Percentiles rank a stretch among this genome's conserved stretches.
Conservation (phyloP, 2,329 filamentous ascomycete genomes). For the Fusarium coicis region DNA sequence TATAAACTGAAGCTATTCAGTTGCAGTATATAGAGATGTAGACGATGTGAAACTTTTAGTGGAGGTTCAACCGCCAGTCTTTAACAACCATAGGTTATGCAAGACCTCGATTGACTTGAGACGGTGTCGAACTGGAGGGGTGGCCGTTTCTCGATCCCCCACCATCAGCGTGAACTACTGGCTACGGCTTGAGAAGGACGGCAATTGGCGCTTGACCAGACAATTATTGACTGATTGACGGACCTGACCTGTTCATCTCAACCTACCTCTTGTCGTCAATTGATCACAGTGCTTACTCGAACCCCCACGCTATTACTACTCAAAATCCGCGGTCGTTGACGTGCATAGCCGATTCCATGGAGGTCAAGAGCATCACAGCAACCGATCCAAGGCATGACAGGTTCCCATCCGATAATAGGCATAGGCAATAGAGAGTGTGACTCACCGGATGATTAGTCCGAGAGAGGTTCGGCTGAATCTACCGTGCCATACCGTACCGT, state of each 20-base stretch:
- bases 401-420: slow-evolving; percentile 15
- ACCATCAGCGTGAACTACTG: neutral
- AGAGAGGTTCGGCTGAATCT: slow-evolving; percentile 4
- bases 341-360: neutral
- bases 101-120: slow-evolving; percentile 8
- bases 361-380: neutral
- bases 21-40: neutral
- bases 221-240: neutral
- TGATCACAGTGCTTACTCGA: neutral
- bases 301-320: slow-evolving; percentile 32
- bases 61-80: neutral
- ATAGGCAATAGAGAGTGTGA: slow-evolving; percentile 16
- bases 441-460: slow-evolving; percentile 25
- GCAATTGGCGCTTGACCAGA: slow-evolving; percentile 4
- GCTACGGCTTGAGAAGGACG: slow-evolving; percentile 9
- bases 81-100: slow-evolving; percentile 4
- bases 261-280: neutral
- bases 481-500: slow-evolving; percentile 1
- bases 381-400: neutral
- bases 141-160: slow-evolving; percentile 11
- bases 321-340: neutral
- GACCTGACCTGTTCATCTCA: neutral
- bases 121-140: slow-evolving; percentile 31
- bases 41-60: neutral
- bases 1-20: neutral